These are phyloP conservation scores for Mortierella sp. DNA, from an alignment of 371 early-diverging fungal species.

Conservation along the genomic window DNA sequence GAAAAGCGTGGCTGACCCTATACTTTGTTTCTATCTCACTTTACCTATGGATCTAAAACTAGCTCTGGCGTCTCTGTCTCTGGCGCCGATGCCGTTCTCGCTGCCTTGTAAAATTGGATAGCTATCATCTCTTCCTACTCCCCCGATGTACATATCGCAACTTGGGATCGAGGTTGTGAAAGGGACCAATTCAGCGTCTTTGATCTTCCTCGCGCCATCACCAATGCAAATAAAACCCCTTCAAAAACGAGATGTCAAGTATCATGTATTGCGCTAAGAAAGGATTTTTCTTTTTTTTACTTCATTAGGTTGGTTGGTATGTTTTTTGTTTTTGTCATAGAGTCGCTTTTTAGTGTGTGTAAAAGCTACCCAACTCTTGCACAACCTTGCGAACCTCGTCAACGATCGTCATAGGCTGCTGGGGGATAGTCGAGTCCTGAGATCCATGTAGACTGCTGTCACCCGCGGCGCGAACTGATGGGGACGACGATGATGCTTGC, in stretches of 20 bases:
- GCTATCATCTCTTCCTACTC: background rate
- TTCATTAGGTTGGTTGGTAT: conserved; percentile 1
- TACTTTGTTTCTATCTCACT: background rate
- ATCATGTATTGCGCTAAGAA: background rate
- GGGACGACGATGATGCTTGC: conserved; percentile 8
- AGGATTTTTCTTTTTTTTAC: background rate
- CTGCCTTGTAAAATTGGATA: conserved; percentile 20
- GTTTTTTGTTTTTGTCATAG: conserved; percentile 3
- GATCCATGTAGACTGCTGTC: conserved; percentile 13
- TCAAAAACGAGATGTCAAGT: background rate
- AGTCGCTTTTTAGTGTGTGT: conserved; percentile 28
- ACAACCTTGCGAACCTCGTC: conserved; percentile 54
- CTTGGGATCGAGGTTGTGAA: background rate
- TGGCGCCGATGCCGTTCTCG: conserved; percentile 44
- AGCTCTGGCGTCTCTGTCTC: conserved; percentile 46
- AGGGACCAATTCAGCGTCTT: background rate
- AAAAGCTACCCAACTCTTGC: conserved; percentile 47
- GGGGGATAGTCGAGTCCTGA: background rate
- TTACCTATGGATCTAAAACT: background rate
- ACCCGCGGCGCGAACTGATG: conserved; percentile 9
- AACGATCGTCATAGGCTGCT: conserved; percentile 48
- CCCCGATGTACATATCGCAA: background rate
- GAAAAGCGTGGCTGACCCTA: background rate
- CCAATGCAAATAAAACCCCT: conserved; percentile 14
- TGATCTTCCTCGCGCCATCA: background rate